A percentile compares a stretch with the other conserved stretches of the same genome.
phyloP scores from a whole-genome alignment of 1,284 basidiomycete species.

The Tilletiopsis washingtonensis region DNA sequence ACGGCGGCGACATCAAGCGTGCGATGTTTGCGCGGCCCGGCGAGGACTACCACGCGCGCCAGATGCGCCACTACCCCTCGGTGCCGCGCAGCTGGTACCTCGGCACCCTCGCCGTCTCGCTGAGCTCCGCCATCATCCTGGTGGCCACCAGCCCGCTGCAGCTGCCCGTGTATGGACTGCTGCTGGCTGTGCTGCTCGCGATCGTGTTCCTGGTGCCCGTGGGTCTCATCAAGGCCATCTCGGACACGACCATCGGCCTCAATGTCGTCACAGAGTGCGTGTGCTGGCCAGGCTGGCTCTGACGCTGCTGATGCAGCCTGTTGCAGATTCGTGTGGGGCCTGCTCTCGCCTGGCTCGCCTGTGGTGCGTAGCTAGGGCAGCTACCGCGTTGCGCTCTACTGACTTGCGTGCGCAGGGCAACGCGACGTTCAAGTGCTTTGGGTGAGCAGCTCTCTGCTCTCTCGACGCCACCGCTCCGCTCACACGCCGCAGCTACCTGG shows the following conservation, averaged over 20 bases:
- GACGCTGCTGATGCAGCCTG: too few relatives aligned
- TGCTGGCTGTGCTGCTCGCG: slow-evolving; percentile 51
- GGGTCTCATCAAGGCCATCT: slow-evolving; percentile 52
- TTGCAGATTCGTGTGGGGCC: slow-evolving; percentile 49
- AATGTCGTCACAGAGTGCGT: slow-evolving; percentile 45
- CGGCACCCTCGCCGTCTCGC: slow-evolving; percentile 31
- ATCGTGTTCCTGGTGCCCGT: slow-evolving; percentile 48
- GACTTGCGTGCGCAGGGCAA: too few relatives aligned
- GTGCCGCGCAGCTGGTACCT: slow-evolving; percentile 45
- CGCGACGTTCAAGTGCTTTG: slow-evolving; percentile 48
- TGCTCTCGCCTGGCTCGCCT: slow-evolving; percentile 52
- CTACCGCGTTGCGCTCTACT: too few relatives aligned
- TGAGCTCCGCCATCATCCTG: slow-evolving; percentile 48
- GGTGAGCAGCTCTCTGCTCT: too few relatives aligned
- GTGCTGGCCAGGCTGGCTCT: too few relatives aligned
- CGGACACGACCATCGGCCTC: slow-evolving; percentile 50
- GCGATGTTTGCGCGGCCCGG: slow-evolving; percentile 47
- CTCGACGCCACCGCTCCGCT: too few relatives aligned
- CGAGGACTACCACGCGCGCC: slow-evolving; percentile 44
- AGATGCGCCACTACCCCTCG: slow-evolving; percentile 42
- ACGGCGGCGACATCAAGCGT: slow-evolving; percentile 51
- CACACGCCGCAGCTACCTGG: too few relatives aligned
- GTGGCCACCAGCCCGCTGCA: slow-evolving; percentile 52
- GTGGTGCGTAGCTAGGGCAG: too few relatives aligned
- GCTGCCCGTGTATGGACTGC: slow-evolving; percentile 47